Evolutionary conservation across 148 eudicot species (phyloP).

Genomic region (Oxyria digyna): DNA sequence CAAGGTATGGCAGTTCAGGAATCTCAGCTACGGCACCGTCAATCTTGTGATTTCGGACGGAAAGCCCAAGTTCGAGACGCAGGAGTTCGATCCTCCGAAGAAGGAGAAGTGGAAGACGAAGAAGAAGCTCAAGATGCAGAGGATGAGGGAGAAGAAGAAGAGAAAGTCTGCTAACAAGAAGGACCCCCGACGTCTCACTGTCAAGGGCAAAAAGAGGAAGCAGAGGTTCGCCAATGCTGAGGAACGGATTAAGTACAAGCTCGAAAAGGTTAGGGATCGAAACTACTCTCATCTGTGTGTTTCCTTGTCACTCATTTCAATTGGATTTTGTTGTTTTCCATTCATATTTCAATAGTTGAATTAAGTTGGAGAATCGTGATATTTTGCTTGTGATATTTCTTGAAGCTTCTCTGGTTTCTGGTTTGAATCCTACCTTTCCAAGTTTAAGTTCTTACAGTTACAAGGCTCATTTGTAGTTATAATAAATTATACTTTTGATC

Average conservation of each 20-base stretch:
- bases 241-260: slow-evolving; percentile 64
- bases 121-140: slow-evolving; percentile 68
- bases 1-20: slow-evolving; percentile 16
- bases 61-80: slow-evolving; percentile 70
- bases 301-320: neutral
- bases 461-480: no score
- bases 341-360: neutral
- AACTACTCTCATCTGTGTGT: neutral
- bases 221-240: slow-evolving; percentile 64
- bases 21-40: slow-evolving; percentile 48
- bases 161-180: slow-evolving; percentile 66
- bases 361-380: neutral
- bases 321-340: neutral
- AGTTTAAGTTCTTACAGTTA: neutral
- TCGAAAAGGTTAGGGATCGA: slow-evolving; percentile 42
- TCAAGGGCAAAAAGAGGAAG: slow-evolving; percentile 49
- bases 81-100: slow-evolving; percentile 67
- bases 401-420: neutral
- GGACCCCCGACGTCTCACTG: slow-evolving; percentile 65
- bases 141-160: slow-evolving; percentile 60
- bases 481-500: neutral
- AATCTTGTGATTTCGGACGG: slow-evolving; percentile 68
- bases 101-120: slow-evolving; percentile 74
- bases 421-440: neutral
- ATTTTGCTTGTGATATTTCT: neutral